These are phyloP conservation scores for Yamadazyma phyllophila DNA, from an alignment of 805 yeast genomes.

Conservation along the genomic window DNA sequence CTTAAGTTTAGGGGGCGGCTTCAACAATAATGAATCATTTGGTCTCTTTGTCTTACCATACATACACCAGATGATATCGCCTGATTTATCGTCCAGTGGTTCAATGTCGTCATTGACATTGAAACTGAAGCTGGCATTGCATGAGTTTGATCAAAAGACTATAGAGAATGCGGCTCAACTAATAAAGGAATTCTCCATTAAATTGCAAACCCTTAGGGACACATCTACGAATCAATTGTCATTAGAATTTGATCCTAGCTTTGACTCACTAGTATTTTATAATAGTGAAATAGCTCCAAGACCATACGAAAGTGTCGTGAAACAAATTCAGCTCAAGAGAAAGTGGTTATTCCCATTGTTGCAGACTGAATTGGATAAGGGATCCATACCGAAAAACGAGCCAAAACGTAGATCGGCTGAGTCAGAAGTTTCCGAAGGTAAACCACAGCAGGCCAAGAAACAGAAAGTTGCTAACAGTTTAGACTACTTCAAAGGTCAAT, in stretches of 20 bases:
- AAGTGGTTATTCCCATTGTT: slow-evolving; percentile 37
- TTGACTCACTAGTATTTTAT: slow-evolving; percentile 32
- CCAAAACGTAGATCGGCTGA: slow-evolving; percentile 13
- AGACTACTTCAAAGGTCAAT: slow-evolving; percentile 39
- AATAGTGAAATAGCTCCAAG: slow-evolving; percentile 19
- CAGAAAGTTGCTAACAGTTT: slow-evolving; percentile 29
- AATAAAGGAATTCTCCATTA: slow-evolving; percentile 38
- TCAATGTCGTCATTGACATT: slow-evolving; percentile 16
- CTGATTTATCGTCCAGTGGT: slow-evolving; percentile 20
- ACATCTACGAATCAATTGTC: slow-evolving; percentile 26
- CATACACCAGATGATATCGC: slow-evolving; percentile 29
- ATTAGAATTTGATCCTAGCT: slow-evolving; percentile 32
- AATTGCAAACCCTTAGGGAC: slow-evolving; percentile 36
- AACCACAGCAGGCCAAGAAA: slow-evolving; percentile 15
- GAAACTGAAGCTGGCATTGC: slow-evolving; percentile 23
- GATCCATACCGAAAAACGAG: slow-evolving; percentile 10
- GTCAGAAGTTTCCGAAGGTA: slow-evolving; percentile 1
- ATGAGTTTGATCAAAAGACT: slow-evolving; percentile 27
- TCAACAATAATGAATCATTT: slow-evolving; percentile 21
- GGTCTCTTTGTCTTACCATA: slow-evolving; percentile 35
- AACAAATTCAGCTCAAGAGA: slow-evolving; percentile 27
- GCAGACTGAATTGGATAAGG: slow-evolving; percentile 31
- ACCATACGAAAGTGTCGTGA: slow-evolving; percentile 14
- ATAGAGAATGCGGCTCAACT: slow-evolving; percentile 38
- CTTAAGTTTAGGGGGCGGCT: slow-evolving; percentile 26